These are phyloP conservation scores for Abrus pulchellus DNA, from an alignment of 306 rosid species.

Conservation along the genomic window DNA sequence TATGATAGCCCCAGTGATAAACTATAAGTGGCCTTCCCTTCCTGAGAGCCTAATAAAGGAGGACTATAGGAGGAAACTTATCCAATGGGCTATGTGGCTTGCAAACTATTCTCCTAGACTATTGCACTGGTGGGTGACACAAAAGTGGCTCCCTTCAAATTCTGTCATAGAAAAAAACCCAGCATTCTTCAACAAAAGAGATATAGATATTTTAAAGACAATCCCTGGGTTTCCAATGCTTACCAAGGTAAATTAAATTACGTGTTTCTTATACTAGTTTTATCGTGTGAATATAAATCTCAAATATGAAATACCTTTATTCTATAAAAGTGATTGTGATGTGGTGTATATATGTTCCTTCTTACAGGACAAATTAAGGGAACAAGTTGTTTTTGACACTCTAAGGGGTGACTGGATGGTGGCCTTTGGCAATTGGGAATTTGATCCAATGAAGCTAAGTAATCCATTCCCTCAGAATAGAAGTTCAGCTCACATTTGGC, in stretches of 20 bases:
- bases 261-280: slow-evolving; percentile 37
- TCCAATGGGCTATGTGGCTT: slow-evolving; percentile 62
- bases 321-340: slow-evolving; percentile 38
- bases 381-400: slow-evolving; percentile 77
- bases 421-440: slow-evolving; percentile 87
- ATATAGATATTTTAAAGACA: slow-evolving; percentile 71
- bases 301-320: not conserved
- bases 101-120: slow-evolving; percentile 73
- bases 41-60: slow-evolving; percentile 69
- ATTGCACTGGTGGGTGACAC: slow-evolving; percentile 86
- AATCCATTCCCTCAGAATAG: slow-evolving; percentile 73
- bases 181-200: slow-evolving; percentile 76
- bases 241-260: slow-evolving; percentile 67
- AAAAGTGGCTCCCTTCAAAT: slow-evolving; percentile 93
- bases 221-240: slow-evolving; percentile 95
- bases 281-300: not conserved
- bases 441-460: slow-evolving; percentile 76
- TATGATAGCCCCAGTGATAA: slow-evolving; percentile 81
- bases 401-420: slow-evolving; percentile 76
- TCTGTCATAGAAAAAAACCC: slow-evolving; percentile 82
- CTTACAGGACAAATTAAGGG: slow-evolving; percentile 64
- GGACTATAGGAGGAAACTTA: slow-evolving; percentile 74
- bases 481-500: slow-evolving; percentile 86
- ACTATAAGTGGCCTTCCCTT: slow-evolving; percentile 89
- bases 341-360: slow-evolving; percentile 26